These are phyloP conservation scores for Aspergillus sp. DNA, from an alignment of 2,329 filamentous ascomycete genomes.

Conservation along the genomic window DNA sequence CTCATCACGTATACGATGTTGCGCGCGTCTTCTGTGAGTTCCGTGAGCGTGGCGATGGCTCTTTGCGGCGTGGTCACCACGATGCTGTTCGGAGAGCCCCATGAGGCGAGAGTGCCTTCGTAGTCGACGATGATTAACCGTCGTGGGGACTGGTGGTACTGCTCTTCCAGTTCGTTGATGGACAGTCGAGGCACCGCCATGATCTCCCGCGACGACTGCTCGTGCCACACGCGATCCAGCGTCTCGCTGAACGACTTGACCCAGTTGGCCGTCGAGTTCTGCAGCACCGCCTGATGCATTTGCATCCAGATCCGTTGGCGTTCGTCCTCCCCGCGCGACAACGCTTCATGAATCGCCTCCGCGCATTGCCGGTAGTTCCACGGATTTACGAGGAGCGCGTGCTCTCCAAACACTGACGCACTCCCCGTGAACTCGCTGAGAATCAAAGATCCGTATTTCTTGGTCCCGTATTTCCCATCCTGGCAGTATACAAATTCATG, in stretches of 20 bases:
- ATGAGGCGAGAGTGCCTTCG: slow-evolving; percentile 83
- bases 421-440: slow-evolving; percentile 93
- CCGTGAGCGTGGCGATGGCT: slow-evolving; percentile 72
- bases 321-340: slow-evolving; percentile 71
- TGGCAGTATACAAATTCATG: slow-evolving; percentile 94
- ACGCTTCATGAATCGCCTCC: slow-evolving; percentile 70
- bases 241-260: slow-evolving; percentile 64
- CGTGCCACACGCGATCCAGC: slow-evolving; percentile 67
- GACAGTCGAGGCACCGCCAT: slow-evolving; percentile 80
- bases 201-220: slow-evolving; percentile 77
- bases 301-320: slow-evolving; percentile 66
- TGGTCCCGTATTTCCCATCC: slow-evolving; percentile 64
- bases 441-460: slow-evolving; percentile 82
- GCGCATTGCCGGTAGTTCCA: slow-evolving; percentile 91
- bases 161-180: slow-evolving; percentile 52
- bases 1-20: slow-evolving; percentile 96
- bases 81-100: slow-evolving; percentile 75
- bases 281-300: slow-evolving; percentile 63
- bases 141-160: slow-evolving; percentile 58
- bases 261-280: slow-evolving; percentile 81
- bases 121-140: slow-evolving; percentile 88
- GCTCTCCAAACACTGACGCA: slow-evolving; percentile 70
- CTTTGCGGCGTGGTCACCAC: slow-evolving; percentile 80
- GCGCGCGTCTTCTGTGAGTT: slow-evolving; percentile 67
- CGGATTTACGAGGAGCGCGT: slow-evolving; percentile 80